phyloP scores from a whole-genome alignment of 23 red algal genomes.

The Gracilaria caudata region DNA sequence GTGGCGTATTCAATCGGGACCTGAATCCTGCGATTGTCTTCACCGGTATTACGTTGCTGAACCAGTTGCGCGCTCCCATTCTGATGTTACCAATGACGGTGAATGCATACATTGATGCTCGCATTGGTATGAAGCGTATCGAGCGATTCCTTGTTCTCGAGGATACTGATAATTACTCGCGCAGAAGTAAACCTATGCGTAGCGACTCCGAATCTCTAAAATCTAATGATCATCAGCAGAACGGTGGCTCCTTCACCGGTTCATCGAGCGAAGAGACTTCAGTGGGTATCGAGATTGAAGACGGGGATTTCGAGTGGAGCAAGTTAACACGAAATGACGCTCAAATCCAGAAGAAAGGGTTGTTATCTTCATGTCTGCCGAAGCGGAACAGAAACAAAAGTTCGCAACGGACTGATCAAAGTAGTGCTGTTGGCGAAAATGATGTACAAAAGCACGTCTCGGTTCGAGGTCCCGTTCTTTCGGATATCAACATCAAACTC shows the following conservation, averaged over 20 bases:
- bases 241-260: background rate
- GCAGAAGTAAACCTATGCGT: background rate
- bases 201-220: background rate
- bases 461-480: conserved; percentile 43
- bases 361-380: conserved; percentile 23
- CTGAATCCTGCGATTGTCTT: conserved; percentile 84
- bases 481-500: conserved; percentile 73
- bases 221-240: background rate
- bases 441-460: conserved; percentile 4
- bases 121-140: conserved; percentile 80
- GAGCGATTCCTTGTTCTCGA: conserved; percentile 83
- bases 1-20: conserved; percentile 75
- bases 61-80: conserved; percentile 85
- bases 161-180: conserved; percentile 70
- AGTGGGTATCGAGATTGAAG: conserved; percentile 23
- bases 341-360: conserved; percentile 21
- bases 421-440: background rate
- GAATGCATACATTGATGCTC: conserved; percentile 82
- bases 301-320: conserved; percentile 67
- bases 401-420: background rate
- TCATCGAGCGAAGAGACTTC: background rate
- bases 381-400: conserved; percentile 13
- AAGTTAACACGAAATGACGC: background rate
- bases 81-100: conserved; percentile 90
- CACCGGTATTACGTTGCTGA: conserved; percentile 85